These are phyloP conservation scores for Amaranthus hypochondriacus DNA, from an alignment of 148 eudicot genomes.

Conservation along the genomic window DNA sequence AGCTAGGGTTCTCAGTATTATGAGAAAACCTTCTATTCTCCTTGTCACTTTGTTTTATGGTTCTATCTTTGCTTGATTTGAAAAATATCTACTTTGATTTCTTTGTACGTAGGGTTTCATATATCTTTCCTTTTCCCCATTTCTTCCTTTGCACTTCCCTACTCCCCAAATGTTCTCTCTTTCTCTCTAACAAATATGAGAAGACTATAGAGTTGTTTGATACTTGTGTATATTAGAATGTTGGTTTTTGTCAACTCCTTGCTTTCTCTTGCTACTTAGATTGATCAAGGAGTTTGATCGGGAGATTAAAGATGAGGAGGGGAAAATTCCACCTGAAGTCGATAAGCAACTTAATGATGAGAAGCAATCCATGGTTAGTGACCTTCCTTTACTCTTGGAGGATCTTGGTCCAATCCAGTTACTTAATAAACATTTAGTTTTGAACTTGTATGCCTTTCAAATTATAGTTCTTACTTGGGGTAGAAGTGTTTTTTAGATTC, in stretches of 20 bases:
- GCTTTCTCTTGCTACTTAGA: slow-evolving; percentile 29
- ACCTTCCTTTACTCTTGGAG: background rate
- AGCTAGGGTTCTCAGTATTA: too few species aligned
- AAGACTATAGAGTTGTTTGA: background rate
- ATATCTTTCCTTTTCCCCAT: background rate
- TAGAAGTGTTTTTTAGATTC: background rate
- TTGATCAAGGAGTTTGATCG: slow-evolving; percentile 97
- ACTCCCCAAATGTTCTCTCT: too few species aligned
- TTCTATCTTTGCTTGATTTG: background rate
- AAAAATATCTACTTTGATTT: background rate
- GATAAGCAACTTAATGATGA: slow-evolving; percentile 90
- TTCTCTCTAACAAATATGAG: too few species aligned
- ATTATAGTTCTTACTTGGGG: background rate
- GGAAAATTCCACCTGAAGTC: slow-evolving; percentile 71
- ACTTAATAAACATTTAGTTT: background rate
- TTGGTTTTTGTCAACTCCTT: background rate
- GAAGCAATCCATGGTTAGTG: slow-evolving; percentile 86
- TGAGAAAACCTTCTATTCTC: background rate
- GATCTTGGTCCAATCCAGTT: slow-evolving; percentile 1
- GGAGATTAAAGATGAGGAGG: slow-evolving; percentile 89
- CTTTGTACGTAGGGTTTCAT: background rate
- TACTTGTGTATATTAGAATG: background rate
- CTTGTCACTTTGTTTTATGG: background rate
- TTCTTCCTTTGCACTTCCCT: background rate
- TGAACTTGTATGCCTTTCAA: slow-evolving; percentile 6